phyloP scores from a whole-genome alignment of 2,329 filamentous ascomycete species.

The Paracorniculantispora psalliotae region DNA sequence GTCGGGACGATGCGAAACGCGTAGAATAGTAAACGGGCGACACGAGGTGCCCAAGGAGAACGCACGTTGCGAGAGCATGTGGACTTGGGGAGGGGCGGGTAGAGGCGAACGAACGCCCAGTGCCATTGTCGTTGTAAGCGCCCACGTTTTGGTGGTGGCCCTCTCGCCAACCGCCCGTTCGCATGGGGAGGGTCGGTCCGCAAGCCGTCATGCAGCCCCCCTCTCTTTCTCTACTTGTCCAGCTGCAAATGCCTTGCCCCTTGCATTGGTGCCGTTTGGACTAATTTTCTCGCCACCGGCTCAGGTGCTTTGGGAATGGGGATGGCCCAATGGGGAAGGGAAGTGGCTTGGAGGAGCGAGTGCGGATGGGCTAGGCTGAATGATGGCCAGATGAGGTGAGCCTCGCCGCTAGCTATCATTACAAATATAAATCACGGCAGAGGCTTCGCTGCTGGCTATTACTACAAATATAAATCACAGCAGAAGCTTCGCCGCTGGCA shows the following conservation, averaged over 20 bases:
- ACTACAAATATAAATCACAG: not conserved
- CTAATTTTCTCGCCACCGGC: not conserved
- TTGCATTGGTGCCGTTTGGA: constrained; percentile 3
- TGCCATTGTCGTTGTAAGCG: not conserved
- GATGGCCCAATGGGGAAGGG: not conserved
- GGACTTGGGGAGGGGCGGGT: not conserved
- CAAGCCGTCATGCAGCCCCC: too few relatives aligned
- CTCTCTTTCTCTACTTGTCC: too few relatives aligned
- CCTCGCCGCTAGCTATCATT: not conserved
- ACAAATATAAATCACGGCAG: not conserved
- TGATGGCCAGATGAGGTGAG: not conserved
- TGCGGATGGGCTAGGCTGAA: not conserved
- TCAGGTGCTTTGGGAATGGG: not conserved
- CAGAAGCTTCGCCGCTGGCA: not conserved
- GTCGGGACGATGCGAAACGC: constrained; percentile 11
- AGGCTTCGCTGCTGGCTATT: not conserved
- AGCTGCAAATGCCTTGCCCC: not conserved
- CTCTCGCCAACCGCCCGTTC: constrained; percentile 2
- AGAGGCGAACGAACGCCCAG: not conserved
- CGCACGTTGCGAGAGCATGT: not conserved
- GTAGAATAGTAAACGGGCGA: not conserved
- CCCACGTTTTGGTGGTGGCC: not conserved
- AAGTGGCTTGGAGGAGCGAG: not conserved
- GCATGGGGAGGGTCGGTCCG: not conserved
- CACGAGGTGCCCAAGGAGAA: too few relatives aligned